Conservation (phyloP, 106 monocot genomes). For the Allium sativum region DNA sequence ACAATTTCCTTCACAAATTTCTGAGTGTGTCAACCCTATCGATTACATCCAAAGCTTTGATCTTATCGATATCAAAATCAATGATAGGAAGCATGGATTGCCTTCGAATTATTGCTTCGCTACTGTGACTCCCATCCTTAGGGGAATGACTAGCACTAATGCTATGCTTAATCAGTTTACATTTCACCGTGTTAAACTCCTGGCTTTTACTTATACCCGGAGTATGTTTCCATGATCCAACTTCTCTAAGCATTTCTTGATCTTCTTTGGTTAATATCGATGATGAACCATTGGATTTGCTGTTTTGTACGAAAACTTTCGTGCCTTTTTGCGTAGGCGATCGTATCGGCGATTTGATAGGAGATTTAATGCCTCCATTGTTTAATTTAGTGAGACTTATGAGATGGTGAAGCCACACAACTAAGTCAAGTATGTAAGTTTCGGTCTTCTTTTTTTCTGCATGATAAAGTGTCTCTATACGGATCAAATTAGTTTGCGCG, state of each 20-base stretch:
- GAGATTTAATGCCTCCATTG: constrained; percentile 37
- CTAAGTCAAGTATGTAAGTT: constrained; percentile 52
- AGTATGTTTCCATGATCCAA: constrained; percentile 19
- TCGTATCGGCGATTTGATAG: constrained; percentile 36
- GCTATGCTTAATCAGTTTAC: constrained; percentile 45
- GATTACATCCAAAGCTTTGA: constrained; percentile 17
- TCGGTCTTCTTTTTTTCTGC: constrained; percentile 74
- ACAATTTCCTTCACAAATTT: too few relatives aligned
- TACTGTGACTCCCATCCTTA: background rate
- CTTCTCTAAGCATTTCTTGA: constrained; percentile 31
- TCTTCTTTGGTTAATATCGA: constrained; percentile 45
- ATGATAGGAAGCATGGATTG: constrained; percentile 10
- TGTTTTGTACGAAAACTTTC: background rate
- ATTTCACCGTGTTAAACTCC: too few relatives aligned
- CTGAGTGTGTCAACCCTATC: constrained; percentile 22
- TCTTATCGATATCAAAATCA: too few relatives aligned
- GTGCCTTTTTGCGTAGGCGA: constrained; percentile 23
- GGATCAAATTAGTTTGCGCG: constrained; percentile 21
- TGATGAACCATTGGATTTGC: background rate
- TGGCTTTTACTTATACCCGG: constrained; percentile 67
- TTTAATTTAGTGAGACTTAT: constrained; percentile 23
- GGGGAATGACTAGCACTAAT: constrained; percentile 55
- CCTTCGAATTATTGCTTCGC: too few relatives aligned
- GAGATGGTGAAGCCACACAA: constrained; percentile 81
- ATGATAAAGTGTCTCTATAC: constrained; percentile 73